A percentile compares a stretch with the other conserved stretches of the same genome.
These are phyloP conservation scores for Fusarium subglutinans DNA, from an alignment of 2,329 filamentous ascomycete genomes.

Conservation along the genomic window DNA sequence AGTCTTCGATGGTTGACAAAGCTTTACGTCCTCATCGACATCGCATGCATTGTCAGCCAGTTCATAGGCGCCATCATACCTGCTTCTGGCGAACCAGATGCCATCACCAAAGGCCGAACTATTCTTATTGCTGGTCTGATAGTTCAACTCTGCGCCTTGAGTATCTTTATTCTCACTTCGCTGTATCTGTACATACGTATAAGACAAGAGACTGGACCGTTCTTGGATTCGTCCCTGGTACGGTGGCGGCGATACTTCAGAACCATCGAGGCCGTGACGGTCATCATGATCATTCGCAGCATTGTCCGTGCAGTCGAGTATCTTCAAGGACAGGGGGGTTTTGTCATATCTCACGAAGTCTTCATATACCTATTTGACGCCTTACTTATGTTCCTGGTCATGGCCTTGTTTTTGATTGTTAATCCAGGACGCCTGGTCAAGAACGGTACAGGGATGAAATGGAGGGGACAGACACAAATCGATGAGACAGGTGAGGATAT, in stretches of 20 bases:
- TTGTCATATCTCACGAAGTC: constrained; percentile 52
- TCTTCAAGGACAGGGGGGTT: constrained; percentile 52
- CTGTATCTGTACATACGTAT: neutral
- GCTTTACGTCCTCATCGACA: neutral
- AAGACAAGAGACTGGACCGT: neutral
- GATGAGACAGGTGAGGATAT: neutral
- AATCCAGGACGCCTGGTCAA: constrained; percentile 5
- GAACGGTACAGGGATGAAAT: neutral
- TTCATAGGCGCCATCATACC: constrained; percentile 18
- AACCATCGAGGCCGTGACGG: constrained; percentile 46
- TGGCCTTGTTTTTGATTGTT: constrained; percentile 47
- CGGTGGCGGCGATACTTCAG: constrained; percentile 46
- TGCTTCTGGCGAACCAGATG: constrained; percentile 1
- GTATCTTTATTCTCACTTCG: neutral
- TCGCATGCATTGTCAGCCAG: constrained; percentile 2
- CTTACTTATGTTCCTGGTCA: constrained; percentile 52
- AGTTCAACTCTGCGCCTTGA: neutral
- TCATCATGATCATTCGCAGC: constrained; percentile 56
- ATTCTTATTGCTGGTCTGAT: constrained; percentile 12
- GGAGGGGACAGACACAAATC: neutral
- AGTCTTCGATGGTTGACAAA: constrained; percentile 13
- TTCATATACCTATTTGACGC: constrained; percentile 58
- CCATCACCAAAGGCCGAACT: neutral
- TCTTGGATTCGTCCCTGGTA: constrained; percentile 17
- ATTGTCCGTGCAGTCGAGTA: constrained; percentile 60